Base-by-base conservation (phyloP, 768 basidiomycete species). In the Boletus insuetus region DNA sequence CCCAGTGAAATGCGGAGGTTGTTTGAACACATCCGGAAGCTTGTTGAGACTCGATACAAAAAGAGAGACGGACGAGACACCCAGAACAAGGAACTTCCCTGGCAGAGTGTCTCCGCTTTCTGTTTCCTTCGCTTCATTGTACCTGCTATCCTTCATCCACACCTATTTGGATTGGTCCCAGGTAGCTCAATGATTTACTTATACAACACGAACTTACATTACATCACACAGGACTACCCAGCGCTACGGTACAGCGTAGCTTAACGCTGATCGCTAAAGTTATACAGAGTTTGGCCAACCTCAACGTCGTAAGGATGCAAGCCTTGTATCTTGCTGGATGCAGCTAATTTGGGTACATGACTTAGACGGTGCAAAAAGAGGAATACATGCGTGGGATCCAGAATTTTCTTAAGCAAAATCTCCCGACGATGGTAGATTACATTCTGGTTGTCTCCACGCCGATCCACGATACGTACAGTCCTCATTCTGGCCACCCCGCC, bases 101-200 rank as follows among this genome's bases (percentile, higher is more conserved):
- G 82, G 80, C 91, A 93, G 67, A 85, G 87, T 62, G 89, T 95
- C 41, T 91, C 89, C 35, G 92, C 93, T 1, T 94, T 95, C 67
- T 84, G 89, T 67, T 95, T 94, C 72, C 79, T 95, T 41, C 82
- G 93, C 40, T 93, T 94, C 69, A 87, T 95, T 56, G 89, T 91
- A 24, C 94, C 93, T 34, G 93, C 89, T 22, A 89, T 95, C 54
- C 78, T 94, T n/a, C 83, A 91, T 67, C 93, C 93, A 2, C 89
- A 93, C 69, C 72, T 92, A 6, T 94, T 91, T 65, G 86, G 89
- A 24, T 75, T 95, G 49, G 85, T 77, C 60, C 82, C 84, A 67
- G 91, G 91, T 89, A 68, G 32, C 74, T 55, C 46, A 9, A 56
- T 46, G 22, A 32, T 32, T 20, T 19, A n/a, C 38, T 17, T 13